Conservation (phyloP, 2,329 filamentous ascomycete genomes). For the Colletotrichum endophyticum region DNA sequence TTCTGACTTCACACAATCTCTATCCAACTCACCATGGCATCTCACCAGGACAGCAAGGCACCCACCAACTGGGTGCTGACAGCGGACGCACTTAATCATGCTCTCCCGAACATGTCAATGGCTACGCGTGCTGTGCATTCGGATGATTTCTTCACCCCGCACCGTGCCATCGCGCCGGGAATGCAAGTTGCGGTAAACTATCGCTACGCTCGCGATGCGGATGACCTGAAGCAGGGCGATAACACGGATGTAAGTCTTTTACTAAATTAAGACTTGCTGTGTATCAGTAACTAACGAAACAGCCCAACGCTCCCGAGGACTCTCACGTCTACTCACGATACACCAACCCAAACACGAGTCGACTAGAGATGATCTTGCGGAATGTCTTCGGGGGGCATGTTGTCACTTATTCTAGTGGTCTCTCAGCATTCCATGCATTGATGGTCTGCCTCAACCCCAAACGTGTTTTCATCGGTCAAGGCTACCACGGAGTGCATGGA, state of each 20-base stretch:
- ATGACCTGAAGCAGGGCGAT: background rate
- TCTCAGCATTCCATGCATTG: constrained; percentile 46
- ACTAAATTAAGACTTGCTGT: rapidly evolving
- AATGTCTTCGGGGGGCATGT: background rate
- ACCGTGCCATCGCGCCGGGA: background rate
- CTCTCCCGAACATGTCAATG: background rate
- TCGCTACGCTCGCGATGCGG: background rate
- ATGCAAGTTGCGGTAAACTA: background rate
- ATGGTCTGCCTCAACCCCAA: constrained; percentile 82
- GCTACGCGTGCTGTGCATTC: background rate
- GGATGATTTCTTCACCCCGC: background rate
- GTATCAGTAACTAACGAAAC: background rate
- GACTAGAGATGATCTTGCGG: background rate
- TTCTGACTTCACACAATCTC: background rate
- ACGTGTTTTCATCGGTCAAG: constrained; percentile 79
- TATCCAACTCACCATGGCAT: background rate
- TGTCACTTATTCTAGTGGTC: background rate
- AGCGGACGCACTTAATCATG: background rate
- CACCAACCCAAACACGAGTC: background rate
- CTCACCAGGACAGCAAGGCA: background rate
- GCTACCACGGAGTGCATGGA: constrained; percentile 94
- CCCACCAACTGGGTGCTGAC: background rate
- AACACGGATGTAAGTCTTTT: background rate
- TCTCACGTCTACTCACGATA: background rate
- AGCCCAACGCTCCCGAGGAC: background rate